These are phyloP conservation scores for Solanum hybrid DNA, from an alignment of 305 asterid genomes.

Conservation along the genomic window DNA sequence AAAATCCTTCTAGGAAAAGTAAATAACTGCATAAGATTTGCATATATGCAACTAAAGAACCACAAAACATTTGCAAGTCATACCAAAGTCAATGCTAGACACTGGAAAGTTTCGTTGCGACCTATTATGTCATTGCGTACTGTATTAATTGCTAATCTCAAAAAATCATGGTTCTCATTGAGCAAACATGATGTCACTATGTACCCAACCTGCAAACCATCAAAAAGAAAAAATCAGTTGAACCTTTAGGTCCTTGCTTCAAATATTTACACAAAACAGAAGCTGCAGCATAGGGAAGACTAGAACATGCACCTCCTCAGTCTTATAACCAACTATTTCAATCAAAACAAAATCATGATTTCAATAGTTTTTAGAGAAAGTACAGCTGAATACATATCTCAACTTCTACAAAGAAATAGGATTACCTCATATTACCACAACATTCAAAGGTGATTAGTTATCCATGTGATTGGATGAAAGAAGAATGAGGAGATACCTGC, in stretches of 20 bases:
- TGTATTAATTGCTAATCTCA: conserved; percentile 93
- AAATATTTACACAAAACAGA: background rate
- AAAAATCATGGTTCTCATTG: conserved; percentile 95
- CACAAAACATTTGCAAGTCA: conserved; percentile 3
- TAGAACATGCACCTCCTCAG: background rate
- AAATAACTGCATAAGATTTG: background rate
- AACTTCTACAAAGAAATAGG: background rate
- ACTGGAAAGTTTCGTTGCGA: conserved; percentile 96
- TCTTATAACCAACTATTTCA: background rate
- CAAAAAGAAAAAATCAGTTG: conserved; percentile 8
- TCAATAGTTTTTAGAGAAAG: background rate
- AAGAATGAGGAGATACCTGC: conserved; percentile 47
- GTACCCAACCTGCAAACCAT: conserved; percentile 82
- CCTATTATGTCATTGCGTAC: conserved; percentile 99
- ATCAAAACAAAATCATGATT: background rate
- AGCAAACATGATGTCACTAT: conserved; percentile 93
- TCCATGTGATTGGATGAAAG: background rate
- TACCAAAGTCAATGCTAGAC: conserved; percentile 98
- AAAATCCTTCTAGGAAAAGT: background rate
- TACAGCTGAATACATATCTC: background rate
- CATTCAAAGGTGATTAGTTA: background rate
- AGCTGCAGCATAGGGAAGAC: background rate
- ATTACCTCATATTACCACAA: background rate
- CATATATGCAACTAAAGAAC: background rate
- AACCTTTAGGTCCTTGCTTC: conserved; percentile 3